phyloP scores from a whole-genome alignment of 1,284 basidiomycete genomes.

The Pseudozyma sp. region DNA sequence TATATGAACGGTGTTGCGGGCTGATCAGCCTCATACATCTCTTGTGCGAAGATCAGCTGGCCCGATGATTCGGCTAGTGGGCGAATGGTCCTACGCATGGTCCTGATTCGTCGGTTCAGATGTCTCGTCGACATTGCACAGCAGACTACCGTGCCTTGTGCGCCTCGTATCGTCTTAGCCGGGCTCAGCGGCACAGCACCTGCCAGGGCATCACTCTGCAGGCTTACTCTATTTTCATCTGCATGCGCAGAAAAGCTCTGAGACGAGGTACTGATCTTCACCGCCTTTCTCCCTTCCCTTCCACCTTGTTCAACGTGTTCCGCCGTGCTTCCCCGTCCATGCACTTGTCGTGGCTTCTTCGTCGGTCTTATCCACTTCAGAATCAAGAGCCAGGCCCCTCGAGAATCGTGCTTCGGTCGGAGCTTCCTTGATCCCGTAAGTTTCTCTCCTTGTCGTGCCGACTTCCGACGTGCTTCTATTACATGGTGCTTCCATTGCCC shows the following conservation, averaged over 20 bases:
- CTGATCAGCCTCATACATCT: neutral
- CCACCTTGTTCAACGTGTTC: neutral
- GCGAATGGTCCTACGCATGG: neutral
- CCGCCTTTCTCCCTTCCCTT: constrained; percentile 4
- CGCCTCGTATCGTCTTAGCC: neutral
- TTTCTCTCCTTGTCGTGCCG: neutral
- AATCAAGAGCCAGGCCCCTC: constrained; percentile 11
- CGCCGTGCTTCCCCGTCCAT: neutral
- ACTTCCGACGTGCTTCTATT: constrained; percentile 3
- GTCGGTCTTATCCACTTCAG: neutral
- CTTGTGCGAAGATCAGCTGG: constrained; percentile 2
- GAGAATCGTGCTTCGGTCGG: constrained; percentile 10
- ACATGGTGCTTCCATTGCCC: constrained; percentile 11
- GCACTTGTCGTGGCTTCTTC: neutral
- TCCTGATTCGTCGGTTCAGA: neutral
- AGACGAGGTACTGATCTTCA: constrained; percentile 3
- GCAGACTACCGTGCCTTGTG: neutral
- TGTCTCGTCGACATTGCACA: constrained; percentile 2
- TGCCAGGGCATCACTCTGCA: neutral
- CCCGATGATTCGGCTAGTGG: constrained; percentile 46
- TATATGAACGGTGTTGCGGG: constrained; percentile 11
- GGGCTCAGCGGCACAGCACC: neutral
- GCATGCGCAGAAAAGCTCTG: neutral
- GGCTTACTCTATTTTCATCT: neutral
- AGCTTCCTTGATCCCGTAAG: constrained; percentile 26